phyloP scores from a whole-genome alignment of 805 yeast species.

The Zygoascus ofunaensis region DNA sequence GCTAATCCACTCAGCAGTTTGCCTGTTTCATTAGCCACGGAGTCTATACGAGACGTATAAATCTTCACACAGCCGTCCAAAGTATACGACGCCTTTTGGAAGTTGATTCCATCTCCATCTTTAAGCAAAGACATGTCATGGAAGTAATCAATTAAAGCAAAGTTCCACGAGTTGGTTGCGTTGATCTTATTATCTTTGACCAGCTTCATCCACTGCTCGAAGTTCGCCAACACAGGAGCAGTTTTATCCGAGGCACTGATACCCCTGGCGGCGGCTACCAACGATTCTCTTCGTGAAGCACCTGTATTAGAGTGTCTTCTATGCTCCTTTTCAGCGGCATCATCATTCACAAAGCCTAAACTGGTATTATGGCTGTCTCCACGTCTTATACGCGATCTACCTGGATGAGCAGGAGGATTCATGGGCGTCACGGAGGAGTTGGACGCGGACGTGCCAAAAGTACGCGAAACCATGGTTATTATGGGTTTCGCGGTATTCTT shows the following conservation, averaged over 20 bases:
- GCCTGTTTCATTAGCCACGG: constrained; percentile 87
- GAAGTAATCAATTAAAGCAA: constrained; percentile 85
- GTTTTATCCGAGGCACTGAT: constrained; percentile 2
- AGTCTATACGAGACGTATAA: constrained; percentile 82
- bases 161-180: constrained; percentile 78
- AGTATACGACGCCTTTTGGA: constrained; percentile 85
- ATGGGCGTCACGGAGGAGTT: constrained; percentile 3
- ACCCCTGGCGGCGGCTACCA: constrained; percentile 15
- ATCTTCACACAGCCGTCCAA: constrained; percentile 92
- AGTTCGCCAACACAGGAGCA: constrained; percentile 32
- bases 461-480: background rate
- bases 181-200: constrained; percentile 81
- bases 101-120: constrained; percentile 73
- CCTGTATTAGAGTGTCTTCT: constrained; percentile 14
- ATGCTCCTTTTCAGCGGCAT: constrained; percentile 20
- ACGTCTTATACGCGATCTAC: background rate
- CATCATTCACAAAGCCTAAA: constrained; percentile 20
- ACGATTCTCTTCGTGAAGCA: constrained; percentile 10
- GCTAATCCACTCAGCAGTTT: constrained; percentile 70
- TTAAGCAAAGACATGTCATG: constrained; percentile 68
- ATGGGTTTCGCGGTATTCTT: too few species aligned
- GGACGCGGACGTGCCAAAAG: constrained; percentile 8
- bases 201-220: constrained; percentile 74
- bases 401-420: background rate
- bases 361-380: constrained; percentile 1